Evolutionary conservation across 805 yeast genomes (phyloP).

Genomic region (Zygoascus flipseniorum): DNA sequence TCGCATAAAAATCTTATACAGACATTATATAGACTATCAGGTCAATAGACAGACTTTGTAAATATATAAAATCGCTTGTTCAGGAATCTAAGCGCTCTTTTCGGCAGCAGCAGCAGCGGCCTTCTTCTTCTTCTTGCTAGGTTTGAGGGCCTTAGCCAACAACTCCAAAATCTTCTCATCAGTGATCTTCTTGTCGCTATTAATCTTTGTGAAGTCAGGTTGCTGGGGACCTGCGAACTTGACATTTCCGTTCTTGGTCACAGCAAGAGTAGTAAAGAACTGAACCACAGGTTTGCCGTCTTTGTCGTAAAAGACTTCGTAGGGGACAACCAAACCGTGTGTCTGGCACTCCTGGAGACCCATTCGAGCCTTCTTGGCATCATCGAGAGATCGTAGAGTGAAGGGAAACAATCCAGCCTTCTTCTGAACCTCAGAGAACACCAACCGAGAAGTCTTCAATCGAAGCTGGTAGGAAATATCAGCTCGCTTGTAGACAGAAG

Average conservation of each 20-base stretch:
- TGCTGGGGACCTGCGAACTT: conserved; percentile 49
- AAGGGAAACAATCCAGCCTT: conserved; percentile 63
- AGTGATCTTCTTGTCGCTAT: conserved; percentile 47
- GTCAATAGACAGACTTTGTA: not conserved
- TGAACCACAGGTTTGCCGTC: conserved; percentile 61
- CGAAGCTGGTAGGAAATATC: conserved; percentile 61
- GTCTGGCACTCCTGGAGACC: conserved; percentile 65
- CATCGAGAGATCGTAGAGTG: conserved; percentile 54
- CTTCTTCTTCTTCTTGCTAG: conserved; percentile 38
- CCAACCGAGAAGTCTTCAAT: conserved; percentile 61
- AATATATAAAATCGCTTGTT: not conserved
- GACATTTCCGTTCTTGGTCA: conserved; percentile 65
- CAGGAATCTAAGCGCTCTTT: conserved; percentile 9
- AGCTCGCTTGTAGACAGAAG: conserved; percentile 65
- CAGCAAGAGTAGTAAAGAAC: conserved; percentile 64
- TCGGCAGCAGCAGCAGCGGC: conserved; percentile 25
- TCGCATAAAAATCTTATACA: not conserved
- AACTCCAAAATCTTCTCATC: conserved; percentile 29
- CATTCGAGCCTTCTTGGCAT: conserved; percentile 62
- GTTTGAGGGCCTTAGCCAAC: conserved; percentile 44
- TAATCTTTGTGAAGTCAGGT: conserved; percentile 42
- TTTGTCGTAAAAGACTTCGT: conserved; percentile 61
- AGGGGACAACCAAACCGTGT: conserved; percentile 59
- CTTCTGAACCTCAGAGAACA: conserved; percentile 57
- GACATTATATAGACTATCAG: not conserved